A percentile compares a stretch with the other conserved stretches of the same genome.
Conservation (phyloP, 164 flowering plant genomes). For the Santalum album region DNA sequence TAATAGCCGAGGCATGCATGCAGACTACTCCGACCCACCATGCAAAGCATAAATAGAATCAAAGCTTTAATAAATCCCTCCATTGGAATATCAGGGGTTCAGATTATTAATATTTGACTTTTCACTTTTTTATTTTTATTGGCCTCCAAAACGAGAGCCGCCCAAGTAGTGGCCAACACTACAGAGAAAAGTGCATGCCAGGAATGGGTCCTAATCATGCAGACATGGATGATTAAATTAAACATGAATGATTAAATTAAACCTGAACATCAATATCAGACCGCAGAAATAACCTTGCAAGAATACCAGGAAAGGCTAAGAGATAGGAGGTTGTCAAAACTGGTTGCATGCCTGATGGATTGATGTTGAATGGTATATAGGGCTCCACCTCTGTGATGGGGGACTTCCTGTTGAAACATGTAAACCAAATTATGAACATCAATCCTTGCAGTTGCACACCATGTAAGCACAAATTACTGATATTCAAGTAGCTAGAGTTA, state of each 20-base stretch:
- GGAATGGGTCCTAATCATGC: not conserved
- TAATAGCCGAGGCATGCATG: too few species aligned
- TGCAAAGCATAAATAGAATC: too few species aligned
- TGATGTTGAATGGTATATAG: constrained; percentile 93
- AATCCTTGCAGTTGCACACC: constrained; percentile 7
- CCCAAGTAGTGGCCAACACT: not conserved
- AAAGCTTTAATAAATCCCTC: too few species aligned
- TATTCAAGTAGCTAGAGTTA: not conserved
- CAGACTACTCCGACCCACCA: too few species aligned
- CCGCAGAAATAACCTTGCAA: constrained; percentile 58
- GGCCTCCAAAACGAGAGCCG: too few species aligned
- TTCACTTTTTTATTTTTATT: too few species aligned
- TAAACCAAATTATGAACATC: constrained; percentile 6
- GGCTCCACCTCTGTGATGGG: constrained; percentile 93
- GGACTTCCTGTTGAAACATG: constrained; percentile 52
- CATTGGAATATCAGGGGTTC: too few species aligned
- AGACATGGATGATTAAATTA: not conserved
- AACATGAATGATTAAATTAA: not conserved
- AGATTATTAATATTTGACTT: too few species aligned
- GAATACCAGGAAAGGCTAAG: constrained; percentile 74
- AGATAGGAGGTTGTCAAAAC: constrained; percentile 83
- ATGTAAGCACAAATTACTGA: not conserved
- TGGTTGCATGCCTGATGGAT: constrained; percentile 99
- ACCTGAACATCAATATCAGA: not conserved
- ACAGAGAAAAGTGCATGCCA: not conserved